Evolutionary conservation across 2,329 filamentous ascomycete genomes (phyloP).

Genomic region (Diaporthe aspalathi): DNA sequence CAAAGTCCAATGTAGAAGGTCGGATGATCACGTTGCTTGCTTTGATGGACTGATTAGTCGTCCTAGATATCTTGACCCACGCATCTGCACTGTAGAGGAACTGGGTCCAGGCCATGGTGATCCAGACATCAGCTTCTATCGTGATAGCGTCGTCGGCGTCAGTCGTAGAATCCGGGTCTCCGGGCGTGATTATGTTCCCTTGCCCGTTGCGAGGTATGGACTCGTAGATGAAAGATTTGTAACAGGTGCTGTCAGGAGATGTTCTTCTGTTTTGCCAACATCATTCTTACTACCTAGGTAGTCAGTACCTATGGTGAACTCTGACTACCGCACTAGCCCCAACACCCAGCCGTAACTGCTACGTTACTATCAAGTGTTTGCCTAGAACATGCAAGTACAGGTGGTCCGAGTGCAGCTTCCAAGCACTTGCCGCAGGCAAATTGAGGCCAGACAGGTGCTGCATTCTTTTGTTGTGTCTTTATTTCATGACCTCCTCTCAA

Average conservation of each 20-base stretch:
- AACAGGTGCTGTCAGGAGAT: conserved; percentile 24
- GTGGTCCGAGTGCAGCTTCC: too few species aligned
- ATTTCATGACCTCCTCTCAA: too few species aligned
- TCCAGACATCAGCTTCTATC: conserved; percentile 47
- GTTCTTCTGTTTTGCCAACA: too few species aligned
- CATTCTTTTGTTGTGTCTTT: too few species aligned
- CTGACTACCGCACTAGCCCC: too few species aligned
- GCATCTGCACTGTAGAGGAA: conserved; percentile 45
- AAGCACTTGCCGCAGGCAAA: too few species aligned
- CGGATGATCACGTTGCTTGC: conserved; percentile 46
- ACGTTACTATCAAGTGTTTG: too few species aligned
- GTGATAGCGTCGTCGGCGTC: conserved; percentile 46
- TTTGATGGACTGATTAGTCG: conserved; percentile 38
- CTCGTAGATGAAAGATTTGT: conserved; percentile 50
- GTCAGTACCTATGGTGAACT: too few species aligned
- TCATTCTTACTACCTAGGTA: too few species aligned
- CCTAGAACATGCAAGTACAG: too few species aligned
- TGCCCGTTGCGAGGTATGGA: conserved; percentile 52
- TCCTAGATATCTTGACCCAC: conserved; percentile 43
- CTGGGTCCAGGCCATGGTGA: conserved; percentile 52
- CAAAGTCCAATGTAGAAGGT: conserved; percentile 44
- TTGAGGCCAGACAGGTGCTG: too few species aligned
- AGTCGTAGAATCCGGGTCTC: conserved; percentile 40
- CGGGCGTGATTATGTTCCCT: conserved; percentile 45
- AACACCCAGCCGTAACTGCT: too few species aligned